phyloP scores from a whole-genome alignment of 2,329 filamentous ascomycete genomes.

The Apiospora saccharicola region DNA sequence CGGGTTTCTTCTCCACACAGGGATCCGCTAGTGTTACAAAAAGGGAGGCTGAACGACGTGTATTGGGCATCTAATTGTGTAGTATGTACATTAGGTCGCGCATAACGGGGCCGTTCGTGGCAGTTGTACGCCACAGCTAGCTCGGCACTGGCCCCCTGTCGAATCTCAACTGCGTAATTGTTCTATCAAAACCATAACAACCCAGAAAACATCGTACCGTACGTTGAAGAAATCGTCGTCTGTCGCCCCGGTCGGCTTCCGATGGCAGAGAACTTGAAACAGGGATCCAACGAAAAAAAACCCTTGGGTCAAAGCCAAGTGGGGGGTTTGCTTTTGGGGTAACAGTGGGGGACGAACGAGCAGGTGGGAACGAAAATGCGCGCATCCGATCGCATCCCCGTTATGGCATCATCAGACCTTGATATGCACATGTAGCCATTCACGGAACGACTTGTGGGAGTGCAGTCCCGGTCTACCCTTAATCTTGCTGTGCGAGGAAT shows the following conservation, averaged over 20 bases:
- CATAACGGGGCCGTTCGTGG: background rate
- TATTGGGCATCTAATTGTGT: background rate
- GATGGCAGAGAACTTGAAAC: background rate
- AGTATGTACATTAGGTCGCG: background rate
- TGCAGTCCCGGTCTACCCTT: background rate
- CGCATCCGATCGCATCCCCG: background rate
- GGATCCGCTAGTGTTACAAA: background rate
- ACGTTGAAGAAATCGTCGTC: background rate
- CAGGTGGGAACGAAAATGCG: background rate
- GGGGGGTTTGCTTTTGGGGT: conserved; percentile 2
- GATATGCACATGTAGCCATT: conserved; percentile 5
- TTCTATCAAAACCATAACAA: background rate
- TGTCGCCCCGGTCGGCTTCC: background rate
- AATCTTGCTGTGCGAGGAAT: background rate
- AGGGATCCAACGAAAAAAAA: background rate
- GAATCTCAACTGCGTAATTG: background rate
- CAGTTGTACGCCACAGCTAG: background rate
- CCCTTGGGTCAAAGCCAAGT: background rate
- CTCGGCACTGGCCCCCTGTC: background rate
- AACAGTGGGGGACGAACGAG: conserved; percentile 5
- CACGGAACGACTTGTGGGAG: background rate
- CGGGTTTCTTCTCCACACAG: conserved; percentile 1
- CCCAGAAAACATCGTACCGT: background rate
- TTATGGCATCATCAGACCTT: conserved; percentile 2
- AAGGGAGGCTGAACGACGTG: background rate